phyloP scores from a whole-genome alignment of 768 basidiomycete genomes.

The Termitomyces sp. region DNA sequence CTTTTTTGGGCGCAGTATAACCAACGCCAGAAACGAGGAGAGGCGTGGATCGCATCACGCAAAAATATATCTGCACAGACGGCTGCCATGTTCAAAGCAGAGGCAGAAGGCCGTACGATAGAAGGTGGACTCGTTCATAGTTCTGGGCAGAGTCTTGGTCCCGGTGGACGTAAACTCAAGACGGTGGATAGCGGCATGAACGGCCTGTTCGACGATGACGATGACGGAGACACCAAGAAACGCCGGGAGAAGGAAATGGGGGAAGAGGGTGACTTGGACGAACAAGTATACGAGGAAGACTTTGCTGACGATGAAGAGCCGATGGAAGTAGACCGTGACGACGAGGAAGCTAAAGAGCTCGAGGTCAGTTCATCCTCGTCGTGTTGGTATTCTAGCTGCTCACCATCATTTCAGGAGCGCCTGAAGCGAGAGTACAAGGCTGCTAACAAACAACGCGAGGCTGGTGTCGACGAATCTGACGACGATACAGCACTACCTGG shows the following conservation, averaged over 20 bases:
- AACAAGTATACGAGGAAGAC: slow-evolving; percentile 78
- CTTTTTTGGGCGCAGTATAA: slow-evolving; percentile 32
- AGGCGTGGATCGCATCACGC: slow-evolving; percentile 68
- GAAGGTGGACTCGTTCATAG: slow-evolving; percentile 44
- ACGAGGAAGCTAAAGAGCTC: slow-evolving; percentile 81
- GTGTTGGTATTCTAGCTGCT: slow-evolving; percentile 5
- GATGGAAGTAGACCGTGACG: slow-evolving; percentile 67
- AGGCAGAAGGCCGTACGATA: slow-evolving; percentile 45
- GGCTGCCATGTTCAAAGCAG: slow-evolving; percentile 66
- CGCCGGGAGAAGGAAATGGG: slow-evolving; percentile 59
- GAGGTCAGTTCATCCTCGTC: slow-evolving; percentile 46
- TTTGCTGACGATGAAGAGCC: slow-evolving; percentile 88
- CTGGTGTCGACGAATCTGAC: slow-evolving; percentile 69
- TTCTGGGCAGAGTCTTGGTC: slow-evolving; percentile 57
- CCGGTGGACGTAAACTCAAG: slow-evolving; percentile 64
- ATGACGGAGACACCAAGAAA: slow-evolving; percentile 45
- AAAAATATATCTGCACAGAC: slow-evolving; percentile 60
- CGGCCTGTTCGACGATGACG: slow-evolving; percentile 66
- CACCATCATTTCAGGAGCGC: slow-evolving; percentile 55
- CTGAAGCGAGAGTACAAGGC: slow-evolving; percentile 77
- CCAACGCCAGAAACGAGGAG: slow-evolving; percentile 72
- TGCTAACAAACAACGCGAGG: slow-evolving; percentile 73
- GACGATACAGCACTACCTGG: slow-evolving; percentile 57
- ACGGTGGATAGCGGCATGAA: slow-evolving; percentile 66
- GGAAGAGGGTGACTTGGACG: slow-evolving; percentile 79